A percentile compares a stretch with the other conserved stretches of the same genome.
Evolutionary conservation across 2,329 filamentous ascomycete genomes (phyloP).

Genomic region (Grosmannia huntii): DNA sequence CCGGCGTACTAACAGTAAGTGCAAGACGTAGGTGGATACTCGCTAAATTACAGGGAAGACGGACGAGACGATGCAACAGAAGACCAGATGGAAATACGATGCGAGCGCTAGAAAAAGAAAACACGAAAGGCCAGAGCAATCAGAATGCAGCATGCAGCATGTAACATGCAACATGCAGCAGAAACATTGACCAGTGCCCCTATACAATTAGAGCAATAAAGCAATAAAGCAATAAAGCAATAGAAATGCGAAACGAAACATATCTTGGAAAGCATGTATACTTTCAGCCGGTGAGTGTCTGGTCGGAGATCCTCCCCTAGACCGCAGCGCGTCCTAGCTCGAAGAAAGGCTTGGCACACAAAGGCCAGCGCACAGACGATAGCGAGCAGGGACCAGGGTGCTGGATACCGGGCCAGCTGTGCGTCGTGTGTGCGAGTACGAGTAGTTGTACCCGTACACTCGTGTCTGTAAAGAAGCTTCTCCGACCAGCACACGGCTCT

Average conservation of each 20-base stretch:
- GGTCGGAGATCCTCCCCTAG: neutral
- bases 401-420: too few relatives aligned
- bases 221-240: neutral
- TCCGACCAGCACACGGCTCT: too few relatives aligned
- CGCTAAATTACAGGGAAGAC: neutral
- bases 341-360: neutral
- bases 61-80: neutral
- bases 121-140: neutral
- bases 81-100: neutral
- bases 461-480: neutral
- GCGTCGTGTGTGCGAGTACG: too few relatives aligned
- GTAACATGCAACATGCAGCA: neutral
- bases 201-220: neutral
- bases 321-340: neutral
- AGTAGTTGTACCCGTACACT: neutral
- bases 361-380: neutral
- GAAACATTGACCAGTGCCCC: neutral
- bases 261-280: neutral
- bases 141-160: neutral
- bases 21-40: neutral
- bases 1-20: neutral
- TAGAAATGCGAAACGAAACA: neutral
- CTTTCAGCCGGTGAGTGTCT: neutral
- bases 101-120: neutral
- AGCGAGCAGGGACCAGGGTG: neutral